Percentiles rank a stretch among this genome's conserved stretches.
These are phyloP conservation scores for Aureobasidium musti DNA, from an alignment of 2,329 filamentous ascomycete species.

Conservation along the genomic window DNA sequence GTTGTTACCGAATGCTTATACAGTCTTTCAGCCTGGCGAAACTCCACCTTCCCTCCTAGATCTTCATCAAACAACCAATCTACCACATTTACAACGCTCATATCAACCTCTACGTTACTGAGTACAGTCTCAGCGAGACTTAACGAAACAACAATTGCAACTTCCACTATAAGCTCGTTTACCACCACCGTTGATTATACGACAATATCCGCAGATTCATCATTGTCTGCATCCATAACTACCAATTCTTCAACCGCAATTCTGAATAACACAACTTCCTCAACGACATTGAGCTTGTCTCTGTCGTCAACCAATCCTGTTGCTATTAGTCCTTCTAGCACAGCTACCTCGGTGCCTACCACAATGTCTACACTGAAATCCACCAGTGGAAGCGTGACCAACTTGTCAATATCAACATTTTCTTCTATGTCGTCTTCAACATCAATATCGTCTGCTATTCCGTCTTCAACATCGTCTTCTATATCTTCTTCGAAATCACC, in stretches of 20 bases:
- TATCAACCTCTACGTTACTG: conserved; percentile 1
- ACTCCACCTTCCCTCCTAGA: conserved; percentile 8
- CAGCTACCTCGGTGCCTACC: not conserved
- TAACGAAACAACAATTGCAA: not conserved
- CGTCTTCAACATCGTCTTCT: not conserved
- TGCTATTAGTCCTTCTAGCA: not conserved
- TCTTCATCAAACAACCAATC: conserved; percentile 2
- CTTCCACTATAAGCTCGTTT: not conserved
- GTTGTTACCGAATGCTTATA: conserved; percentile 9
- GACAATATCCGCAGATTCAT: not conserved
- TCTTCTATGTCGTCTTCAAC: not conserved
- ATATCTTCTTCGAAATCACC: not conserved
- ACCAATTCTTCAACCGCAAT: not conserved
- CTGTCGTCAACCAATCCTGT: not conserved
- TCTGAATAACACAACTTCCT: not conserved
- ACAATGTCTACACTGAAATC: conserved; percentile 7
- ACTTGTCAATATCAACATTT: not conserved
- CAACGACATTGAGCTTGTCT: conserved; percentile 24
- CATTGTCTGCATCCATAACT: not conserved
- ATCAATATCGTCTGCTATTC: not conserved
- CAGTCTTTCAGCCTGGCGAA: conserved; percentile 12
- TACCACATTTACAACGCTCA: not conserved
- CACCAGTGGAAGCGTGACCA: not conserved
- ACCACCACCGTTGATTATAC: not conserved
- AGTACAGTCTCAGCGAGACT: not conserved